Evolutionary conservation across 345 rosid species (phyloP).

Genomic region (Syzygium grande): DNA sequence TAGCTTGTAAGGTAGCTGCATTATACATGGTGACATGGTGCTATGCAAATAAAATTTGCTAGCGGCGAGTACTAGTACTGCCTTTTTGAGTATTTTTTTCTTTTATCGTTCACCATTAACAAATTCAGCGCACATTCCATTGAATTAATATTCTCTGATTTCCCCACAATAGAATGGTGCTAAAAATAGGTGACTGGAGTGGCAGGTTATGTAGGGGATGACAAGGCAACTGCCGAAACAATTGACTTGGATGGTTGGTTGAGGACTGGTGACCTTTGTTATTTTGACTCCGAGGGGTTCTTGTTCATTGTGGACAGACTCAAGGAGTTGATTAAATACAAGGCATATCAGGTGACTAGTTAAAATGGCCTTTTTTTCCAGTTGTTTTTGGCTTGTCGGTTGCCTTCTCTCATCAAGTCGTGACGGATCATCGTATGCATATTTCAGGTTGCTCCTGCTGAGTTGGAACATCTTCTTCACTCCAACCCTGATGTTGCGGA

Average conservation of each 20-base stretch:
- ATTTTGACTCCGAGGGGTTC: constrained; percentile 61
- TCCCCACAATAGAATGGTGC: background rate
- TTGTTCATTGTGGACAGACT: constrained; percentile 72
- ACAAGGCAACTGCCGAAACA: constrained; percentile 77
- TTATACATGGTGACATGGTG: background rate
- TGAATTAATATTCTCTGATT: background rate
- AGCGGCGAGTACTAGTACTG: background rate
- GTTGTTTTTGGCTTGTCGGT: background rate
- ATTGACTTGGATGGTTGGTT: constrained; percentile 79
- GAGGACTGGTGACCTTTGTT: constrained; percentile 92
- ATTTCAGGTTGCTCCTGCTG: constrained; percentile 84
- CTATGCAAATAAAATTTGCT: background rate
- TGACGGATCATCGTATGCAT: background rate
- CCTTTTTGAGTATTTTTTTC: background rate
- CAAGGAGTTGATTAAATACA: constrained; percentile 88
- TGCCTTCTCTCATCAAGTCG: background rate
- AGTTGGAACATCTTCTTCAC: constrained; percentile 71
- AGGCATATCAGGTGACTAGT: constrained; percentile 70
- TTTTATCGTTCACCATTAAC: background rate
- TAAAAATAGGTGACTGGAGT: background rate
- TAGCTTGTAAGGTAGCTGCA: background rate
- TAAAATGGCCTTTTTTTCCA: background rate
- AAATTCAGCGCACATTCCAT: background rate
- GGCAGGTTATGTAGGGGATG: constrained; percentile 77
- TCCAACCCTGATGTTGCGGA: constrained; percentile 67